Conservation (phyloP, 495 filamentous ascomycete species). For the Podospora pseudoanserina region DNA sequence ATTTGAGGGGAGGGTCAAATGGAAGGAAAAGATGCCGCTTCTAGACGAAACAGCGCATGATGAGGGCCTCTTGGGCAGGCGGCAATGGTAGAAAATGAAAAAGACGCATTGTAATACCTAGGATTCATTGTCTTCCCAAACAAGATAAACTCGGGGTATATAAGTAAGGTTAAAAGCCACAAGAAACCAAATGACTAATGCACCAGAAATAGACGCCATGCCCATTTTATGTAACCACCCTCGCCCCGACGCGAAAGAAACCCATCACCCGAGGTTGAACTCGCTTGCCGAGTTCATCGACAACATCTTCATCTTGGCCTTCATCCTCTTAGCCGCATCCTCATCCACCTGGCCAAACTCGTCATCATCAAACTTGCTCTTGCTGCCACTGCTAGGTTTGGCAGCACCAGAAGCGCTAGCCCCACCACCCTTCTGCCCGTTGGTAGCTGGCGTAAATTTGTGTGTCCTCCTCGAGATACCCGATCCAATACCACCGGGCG, state of each 20-base stretch:
- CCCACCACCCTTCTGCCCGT: slow-evolving; percentile 8
- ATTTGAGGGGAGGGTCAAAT: not conserved
- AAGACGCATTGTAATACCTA: not conserved
- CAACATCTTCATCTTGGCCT: slow-evolving; percentile 68
- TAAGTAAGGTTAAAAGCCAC: not conserved
- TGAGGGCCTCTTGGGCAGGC: not conserved
- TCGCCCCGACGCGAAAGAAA: not conserved
- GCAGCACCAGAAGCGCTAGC: slow-evolving; percentile 13
- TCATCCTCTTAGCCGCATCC: slow-evolving; percentile 70
- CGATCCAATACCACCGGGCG: slow-evolving; percentile 71
- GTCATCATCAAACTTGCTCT: slow-evolving; percentile 35
- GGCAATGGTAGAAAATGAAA: not conserved
- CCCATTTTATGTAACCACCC: not conserved
- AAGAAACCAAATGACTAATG: not conserved
- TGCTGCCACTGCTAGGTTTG: slow-evolving; percentile 9
- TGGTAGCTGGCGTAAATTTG: slow-evolving; percentile 21
- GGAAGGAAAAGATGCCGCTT: not conserved
- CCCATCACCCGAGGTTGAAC: slow-evolving; percentile 77
- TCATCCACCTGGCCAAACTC: slow-evolving; percentile 45
- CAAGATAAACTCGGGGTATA: slow-evolving; percentile 7
- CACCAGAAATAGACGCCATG: not conserved
- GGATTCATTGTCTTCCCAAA: slow-evolving; percentile 3
- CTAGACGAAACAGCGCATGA: not conserved
- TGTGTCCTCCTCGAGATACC: slow-evolving; percentile 40
- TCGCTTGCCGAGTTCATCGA: slow-evolving; percentile 72